phyloP scores from a whole-genome alignment of 768 basidiomycete genomes.

The Boletus reticulatus region DNA sequence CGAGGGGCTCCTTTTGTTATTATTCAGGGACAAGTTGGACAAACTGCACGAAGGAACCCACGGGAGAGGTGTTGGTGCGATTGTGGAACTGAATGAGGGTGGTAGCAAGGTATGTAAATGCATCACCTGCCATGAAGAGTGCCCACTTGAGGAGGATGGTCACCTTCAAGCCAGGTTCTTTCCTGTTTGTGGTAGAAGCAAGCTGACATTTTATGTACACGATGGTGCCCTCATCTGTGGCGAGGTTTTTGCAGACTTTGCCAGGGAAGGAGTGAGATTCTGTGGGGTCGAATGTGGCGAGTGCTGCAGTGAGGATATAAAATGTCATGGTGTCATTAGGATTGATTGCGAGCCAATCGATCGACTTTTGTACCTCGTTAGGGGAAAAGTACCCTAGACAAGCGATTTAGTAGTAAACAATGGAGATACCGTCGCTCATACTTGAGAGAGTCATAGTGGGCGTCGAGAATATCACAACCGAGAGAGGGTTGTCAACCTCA shows the following conservation, averaged over 20 bases:
- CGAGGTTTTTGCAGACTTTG: constrained; percentile 44
- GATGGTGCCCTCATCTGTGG: constrained; percentile 46
- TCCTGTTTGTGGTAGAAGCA: constrained; percentile 56
- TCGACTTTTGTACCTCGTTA: too few species aligned
- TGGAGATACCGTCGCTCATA: constrained; percentile 71
- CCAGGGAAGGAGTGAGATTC: constrained; percentile 51
- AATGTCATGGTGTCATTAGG: constrained; percentile 67
- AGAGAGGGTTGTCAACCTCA: constrained; percentile 46
- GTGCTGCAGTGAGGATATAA: constrained; percentile 64
- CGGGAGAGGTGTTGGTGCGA: constrained; percentile 30
- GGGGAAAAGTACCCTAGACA: constrained; percentile 60
- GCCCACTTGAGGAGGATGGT: constrained; percentile 84
- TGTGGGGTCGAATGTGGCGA: constrained; percentile 65
- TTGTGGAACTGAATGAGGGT: constrained; percentile 56
- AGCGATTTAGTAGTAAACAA: constrained; percentile 60
- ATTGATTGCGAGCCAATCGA: constrained; percentile 64
- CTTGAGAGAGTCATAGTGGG: constrained; percentile 69
- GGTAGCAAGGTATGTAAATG: constrained; percentile 67
- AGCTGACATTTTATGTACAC: constrained; percentile 60
- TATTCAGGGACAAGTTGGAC: constrained; percentile 36
- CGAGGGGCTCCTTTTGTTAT: constrained; percentile 36
- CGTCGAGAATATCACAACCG: constrained; percentile 64
- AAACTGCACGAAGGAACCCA: constrained; percentile 39
- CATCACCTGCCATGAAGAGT: constrained; percentile 77
- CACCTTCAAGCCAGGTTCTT: constrained; percentile 66